Conservation (phyloP, 2,329 filamentous ascomycete species). For the Ceratocystis alfenasii region DNA sequence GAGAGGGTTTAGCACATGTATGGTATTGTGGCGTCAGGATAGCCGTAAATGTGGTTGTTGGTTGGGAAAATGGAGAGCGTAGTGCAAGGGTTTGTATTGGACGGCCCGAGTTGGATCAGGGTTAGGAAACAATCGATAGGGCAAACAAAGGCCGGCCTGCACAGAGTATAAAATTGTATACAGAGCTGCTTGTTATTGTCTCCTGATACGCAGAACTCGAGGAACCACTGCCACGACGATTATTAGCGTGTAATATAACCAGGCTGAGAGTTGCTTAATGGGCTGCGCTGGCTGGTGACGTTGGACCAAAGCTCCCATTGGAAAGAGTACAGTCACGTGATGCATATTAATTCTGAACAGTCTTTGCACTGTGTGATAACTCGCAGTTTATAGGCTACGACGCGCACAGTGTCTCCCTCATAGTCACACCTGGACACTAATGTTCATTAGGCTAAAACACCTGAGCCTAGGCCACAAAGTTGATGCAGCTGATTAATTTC, state of each 20-base stretch:
- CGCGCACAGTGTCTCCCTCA: neutral
- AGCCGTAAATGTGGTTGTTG: too few relatives aligned
- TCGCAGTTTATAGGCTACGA: too few relatives aligned
- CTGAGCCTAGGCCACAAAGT: constrained; percentile 7
- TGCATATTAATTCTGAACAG: neutral
- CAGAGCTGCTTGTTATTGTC: neutral
- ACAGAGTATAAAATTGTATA: neutral
- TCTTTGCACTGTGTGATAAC: neutral
- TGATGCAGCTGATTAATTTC: constrained; percentile 12
- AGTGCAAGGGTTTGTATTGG: neutral
- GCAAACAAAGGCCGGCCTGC: neutral
- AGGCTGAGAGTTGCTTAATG: neutral
- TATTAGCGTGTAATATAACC: neutral
- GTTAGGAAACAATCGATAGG: neutral
- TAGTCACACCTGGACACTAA: neutral
- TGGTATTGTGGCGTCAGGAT: too few relatives aligned
- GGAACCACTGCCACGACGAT: neutral
- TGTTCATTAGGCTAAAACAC: neutral
- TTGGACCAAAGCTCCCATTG: constrained; percentile 2
- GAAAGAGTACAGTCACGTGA: neutral
- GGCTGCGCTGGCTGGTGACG: neutral
- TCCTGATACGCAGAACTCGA: neutral
- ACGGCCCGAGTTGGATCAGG: neutral
- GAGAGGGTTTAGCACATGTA: neutral
- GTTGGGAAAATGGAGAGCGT: neutral